A percentile compares a stretch with the other conserved stretches of the same genome.
phyloP scores from a whole-genome alignment of 2,329 filamentous ascomycete genomes.

The Helicocarpus griseus region DNA sequence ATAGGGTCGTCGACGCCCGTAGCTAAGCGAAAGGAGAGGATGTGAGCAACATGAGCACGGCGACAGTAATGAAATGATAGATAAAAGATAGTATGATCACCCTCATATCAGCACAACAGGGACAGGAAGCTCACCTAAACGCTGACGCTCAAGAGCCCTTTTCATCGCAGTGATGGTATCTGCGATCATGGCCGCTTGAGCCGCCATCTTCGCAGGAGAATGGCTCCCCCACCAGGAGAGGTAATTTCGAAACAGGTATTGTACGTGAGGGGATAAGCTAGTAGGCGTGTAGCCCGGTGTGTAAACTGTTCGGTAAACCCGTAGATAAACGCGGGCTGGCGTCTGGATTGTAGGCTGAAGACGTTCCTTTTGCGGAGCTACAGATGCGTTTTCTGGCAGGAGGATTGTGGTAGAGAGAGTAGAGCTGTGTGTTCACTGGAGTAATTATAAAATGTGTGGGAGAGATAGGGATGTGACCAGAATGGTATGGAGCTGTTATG shows the following conservation, averaged over 20 bases:
- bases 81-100: neutral
- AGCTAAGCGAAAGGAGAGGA: slow-evolving; percentile 16
- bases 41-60: slow-evolving; percentile 2
- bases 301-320: neutral
- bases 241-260: neutral
- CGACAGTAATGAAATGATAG: neutral
- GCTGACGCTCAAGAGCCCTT: slow-evolving; percentile 39
- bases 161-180: slow-evolving; percentile 49
- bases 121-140: slow-evolving; percentile 22
- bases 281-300: neutral
- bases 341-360: neutral
- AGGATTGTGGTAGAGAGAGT: neutral
- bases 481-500: too few species aligned
- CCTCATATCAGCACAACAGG: neutral
- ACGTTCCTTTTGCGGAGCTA: neutral
- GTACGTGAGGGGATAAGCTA: neutral
- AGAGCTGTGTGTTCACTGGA: neutral
- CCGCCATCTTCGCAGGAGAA: slow-evolving; percentile 25
- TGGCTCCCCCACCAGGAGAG: neutral
- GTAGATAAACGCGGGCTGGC: neutral
- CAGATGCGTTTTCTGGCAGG: neutral
- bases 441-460: neutral
- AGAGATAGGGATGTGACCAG: too few species aligned
- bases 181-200: slow-evolving; percentile 37
- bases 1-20: slow-evolving; percentile 43